Percentiles rank a stretch among this genome's conserved stretches.
phyloP scores from a whole-genome alignment of 2,329 filamentous ascomycete species.

The Pseudogymnoascus sp. region DNA sequence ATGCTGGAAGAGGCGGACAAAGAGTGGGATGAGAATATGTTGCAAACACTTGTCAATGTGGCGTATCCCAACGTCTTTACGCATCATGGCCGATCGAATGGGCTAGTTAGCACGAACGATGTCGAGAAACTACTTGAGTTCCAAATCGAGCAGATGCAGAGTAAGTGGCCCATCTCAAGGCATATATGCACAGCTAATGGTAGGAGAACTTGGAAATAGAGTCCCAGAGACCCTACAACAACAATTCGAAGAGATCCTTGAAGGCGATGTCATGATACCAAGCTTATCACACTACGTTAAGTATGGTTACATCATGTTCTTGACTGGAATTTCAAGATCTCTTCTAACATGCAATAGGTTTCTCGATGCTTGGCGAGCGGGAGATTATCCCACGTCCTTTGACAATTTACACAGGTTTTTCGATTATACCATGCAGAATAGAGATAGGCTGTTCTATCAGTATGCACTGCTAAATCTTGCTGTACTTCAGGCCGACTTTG shows the following conservation, averaged over 20 bases:
- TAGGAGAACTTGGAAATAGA: constrained; percentile 63
- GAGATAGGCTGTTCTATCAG: constrained; percentile 82
- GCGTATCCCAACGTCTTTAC: constrained; percentile 21
- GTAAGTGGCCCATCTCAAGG: constrained; percentile 36
- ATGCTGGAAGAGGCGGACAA: constrained; percentile 44
- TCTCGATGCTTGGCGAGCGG: constrained; percentile 84
- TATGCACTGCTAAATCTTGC: constrained; percentile 91
- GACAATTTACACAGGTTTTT: constrained; percentile 92
- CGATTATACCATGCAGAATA: constrained; percentile 86
- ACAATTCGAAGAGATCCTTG: constrained; percentile 63
- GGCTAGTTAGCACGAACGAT: constrained; percentile 65
- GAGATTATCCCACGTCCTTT: constrained; percentile 83
- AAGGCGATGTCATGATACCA: constrained; percentile 60
- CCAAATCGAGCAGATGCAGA: constrained; percentile 81
- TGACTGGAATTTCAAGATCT: constrained; percentile 13
- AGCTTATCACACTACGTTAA: constrained; percentile 70
- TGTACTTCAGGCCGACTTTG: constrained; percentile 90
- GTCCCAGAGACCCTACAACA: constrained; percentile 66
- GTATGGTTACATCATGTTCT: constrained; percentile 32
- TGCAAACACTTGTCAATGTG: constrained; percentile 32
- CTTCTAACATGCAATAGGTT: constrained; percentile 48
- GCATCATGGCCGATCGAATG: constrained; percentile 26
- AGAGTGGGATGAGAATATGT: constrained; percentile 43
- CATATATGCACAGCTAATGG: neutral
- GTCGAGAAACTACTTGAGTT: constrained; percentile 77